phyloP scores from a whole-genome alignment of 2,329 filamentous ascomycete genomes.

The Penicillium sp. region DNA sequence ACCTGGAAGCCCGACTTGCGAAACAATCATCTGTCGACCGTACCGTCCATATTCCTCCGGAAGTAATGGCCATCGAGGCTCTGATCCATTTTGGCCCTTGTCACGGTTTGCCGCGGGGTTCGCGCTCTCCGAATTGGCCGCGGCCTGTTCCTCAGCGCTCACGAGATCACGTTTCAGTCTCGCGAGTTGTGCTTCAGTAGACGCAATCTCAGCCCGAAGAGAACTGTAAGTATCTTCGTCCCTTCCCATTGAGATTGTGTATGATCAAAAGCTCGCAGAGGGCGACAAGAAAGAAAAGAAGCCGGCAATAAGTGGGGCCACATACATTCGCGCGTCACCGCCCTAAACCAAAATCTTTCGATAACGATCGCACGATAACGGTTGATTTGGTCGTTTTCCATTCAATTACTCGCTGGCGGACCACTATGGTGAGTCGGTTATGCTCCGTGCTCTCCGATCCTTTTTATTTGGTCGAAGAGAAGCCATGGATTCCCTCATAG shows the following conservation, averaged over 20 bases:
- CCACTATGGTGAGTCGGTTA: not conserved
- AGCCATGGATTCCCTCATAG: conserved; percentile 63
- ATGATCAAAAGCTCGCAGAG: not conserved
- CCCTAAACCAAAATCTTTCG: not conserved
- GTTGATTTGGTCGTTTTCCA: not conserved
- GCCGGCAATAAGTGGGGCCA: not conserved
- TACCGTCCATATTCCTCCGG: conserved; percentile 80
- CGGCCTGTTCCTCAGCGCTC: conserved; percentile 28
- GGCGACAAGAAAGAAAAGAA: not conserved
- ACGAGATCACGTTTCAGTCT: conserved; percentile 38
- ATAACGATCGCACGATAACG: not conserved
- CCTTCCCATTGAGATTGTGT: conserved; percentile 7
- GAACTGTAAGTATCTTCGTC: conserved; percentile 32
- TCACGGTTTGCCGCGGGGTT: not conserved
- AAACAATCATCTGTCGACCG: conserved; percentile 86
- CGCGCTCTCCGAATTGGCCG: conserved; percentile 15
- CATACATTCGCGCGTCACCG: not conserved
- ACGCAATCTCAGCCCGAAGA: conserved; percentile 37
- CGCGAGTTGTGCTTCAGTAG: conserved; percentile 37
- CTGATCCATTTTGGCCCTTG: not conserved
- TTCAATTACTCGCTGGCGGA: not conserved
- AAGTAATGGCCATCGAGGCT: conserved; percentile 64
- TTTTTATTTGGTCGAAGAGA: conserved; percentile 19
- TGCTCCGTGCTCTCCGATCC: conserved; percentile 30
- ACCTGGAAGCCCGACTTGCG: conserved; percentile 75